A percentile compares a stretch with the other conserved stretches of the same genome.
Evolutionary conservation across 139 green algal species (phyloP).

Genomic region (Picochlorum sp.): DNA sequence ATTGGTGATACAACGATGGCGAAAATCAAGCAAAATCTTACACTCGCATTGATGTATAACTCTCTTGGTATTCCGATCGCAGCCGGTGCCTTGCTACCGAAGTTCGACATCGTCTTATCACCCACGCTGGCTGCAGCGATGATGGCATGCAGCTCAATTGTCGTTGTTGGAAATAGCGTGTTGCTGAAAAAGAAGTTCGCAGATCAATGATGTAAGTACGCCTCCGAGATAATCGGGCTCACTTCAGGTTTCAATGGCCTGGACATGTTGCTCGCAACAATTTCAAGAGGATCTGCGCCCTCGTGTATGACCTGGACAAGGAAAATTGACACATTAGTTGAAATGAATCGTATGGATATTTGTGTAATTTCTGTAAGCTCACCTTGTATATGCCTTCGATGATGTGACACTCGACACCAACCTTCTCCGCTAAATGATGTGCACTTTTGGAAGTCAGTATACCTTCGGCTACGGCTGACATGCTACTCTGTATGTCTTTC

Average conservation of each 20-base stretch:
- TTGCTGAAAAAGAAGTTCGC: constrained; percentile 44
- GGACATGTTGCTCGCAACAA: constrained; percentile 31
- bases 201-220: not conserved
- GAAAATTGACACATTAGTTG: not conserved
- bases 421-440: constrained; percentile 39
- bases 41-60: constrained; percentile 93
- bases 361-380: not conserved
- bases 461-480: constrained; percentile 69
- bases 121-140: constrained; percentile 72
- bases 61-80: constrained; percentile 83
- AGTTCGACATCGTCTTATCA: constrained; percentile 65
- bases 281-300: constrained; percentile 40
- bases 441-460: constrained; percentile 61
- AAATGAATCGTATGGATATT: constrained; percentile 2
- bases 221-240: constrained; percentile 10
- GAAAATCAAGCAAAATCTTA: constrained; percentile 92
- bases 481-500: constrained; percentile 39
- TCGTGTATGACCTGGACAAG: constrained; percentile 26
- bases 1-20: constrained; percentile 64
- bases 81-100: constrained; percentile 74
- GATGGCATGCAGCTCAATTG: constrained; percentile 85
- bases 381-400: constrained; percentile 74
- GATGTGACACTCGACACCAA: constrained; percentile 63
- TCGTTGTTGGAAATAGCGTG: constrained; percentile 84
- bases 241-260: constrained; percentile 29